Conservation (phyloP, 2,329 filamentous ascomycete species). For the Dothiorella sarmentorum region DNA sequence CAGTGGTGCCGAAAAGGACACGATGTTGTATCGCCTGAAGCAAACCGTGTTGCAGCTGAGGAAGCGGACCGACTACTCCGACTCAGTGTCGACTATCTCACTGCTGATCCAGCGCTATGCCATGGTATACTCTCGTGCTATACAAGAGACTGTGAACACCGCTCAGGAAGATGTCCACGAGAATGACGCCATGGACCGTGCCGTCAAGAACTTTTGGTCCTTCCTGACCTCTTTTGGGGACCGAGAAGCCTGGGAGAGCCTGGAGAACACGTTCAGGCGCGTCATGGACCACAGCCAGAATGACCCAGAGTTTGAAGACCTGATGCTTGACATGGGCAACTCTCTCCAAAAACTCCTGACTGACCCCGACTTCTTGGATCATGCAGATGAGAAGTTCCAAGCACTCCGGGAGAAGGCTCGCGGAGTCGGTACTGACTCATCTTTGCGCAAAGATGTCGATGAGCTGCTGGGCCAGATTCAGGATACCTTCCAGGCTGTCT, state of each 20-base stretch:
- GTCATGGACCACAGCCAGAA: conserved; percentile 71
- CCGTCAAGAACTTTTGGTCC: conserved; percentile 75
- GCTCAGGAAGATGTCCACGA: conserved; percentile 68
- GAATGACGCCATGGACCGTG: conserved; percentile 71
- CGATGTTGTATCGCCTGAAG: conserved; percentile 72
- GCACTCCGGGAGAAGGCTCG: conserved; percentile 56
- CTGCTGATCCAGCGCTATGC: conserved; percentile 76
- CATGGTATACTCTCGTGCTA: conserved; percentile 69
- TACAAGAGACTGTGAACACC: conserved; percentile 62
- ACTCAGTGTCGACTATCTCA: conserved; percentile 77
- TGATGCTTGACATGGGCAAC: conserved; percentile 70
- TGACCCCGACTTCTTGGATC: conserved; percentile 80
- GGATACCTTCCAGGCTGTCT: conserved; percentile 63
- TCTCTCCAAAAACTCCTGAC: conserved; percentile 77
- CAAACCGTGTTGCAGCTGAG: conserved; percentile 70
- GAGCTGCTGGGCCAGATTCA: conserved; percentile 66
- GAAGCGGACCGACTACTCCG: conserved; percentile 74
- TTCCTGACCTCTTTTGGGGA: conserved; percentile 79
- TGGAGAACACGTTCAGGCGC: conserved; percentile 65
- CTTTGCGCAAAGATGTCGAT: conserved; percentile 70
- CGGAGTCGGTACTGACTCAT: conserved; percentile 61
- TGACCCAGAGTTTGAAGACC: conserved; percentile 77
- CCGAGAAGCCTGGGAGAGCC: conserved; percentile 67
- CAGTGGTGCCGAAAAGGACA: conserved; percentile 67
- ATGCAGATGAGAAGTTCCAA: conserved; percentile 63